phyloP scores from a whole-genome alignment of 305 asterid species.

The Fraxinus floribunda region DNA sequence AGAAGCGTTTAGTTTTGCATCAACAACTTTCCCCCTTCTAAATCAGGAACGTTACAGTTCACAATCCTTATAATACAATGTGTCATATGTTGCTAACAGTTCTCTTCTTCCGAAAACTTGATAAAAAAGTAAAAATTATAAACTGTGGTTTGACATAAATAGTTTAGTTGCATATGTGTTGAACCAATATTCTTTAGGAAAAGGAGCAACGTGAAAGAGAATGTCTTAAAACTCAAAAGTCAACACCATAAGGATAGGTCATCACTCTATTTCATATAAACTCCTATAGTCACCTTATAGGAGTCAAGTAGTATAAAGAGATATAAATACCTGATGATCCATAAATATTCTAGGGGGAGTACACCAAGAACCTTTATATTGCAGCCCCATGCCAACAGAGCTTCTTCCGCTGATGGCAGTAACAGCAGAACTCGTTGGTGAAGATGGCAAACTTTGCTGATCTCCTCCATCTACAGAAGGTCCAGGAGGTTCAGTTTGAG shows the following conservation, averaged over 20 bases:
- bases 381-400: slow-evolving; percentile 89
- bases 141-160: not conserved
- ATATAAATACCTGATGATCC: slow-evolving; percentile 81
- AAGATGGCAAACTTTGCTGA: slow-evolving; percentile 83
- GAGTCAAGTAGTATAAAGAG: slow-evolving; percentile 1
- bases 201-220: not conserved
- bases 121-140: not conserved
- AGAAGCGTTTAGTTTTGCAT: not conserved
- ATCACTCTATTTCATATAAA: not conserved
- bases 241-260: not conserved
- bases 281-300: not conserved
- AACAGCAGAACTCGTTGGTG: slow-evolving; percentile 93
- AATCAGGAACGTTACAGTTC: not conserved
- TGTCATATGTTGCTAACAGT: not conserved
- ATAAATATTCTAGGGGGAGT: slow-evolving; percentile 95
- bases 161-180: not conserved
- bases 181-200: not conserved
- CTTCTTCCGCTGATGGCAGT: slow-evolving; percentile 93
- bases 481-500: slow-evolving; percentile 93
- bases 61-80: not conserved
- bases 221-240: not conserved
- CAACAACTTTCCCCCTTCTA: not conserved
- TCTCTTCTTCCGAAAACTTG: not conserved
- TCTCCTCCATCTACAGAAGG: slow-evolving; percentile 83
- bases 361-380: slow-evolving; percentile 95